Conservation (phyloP, 2,329 filamentous ascomycete genomes). For the Fusarium sp. region DNA sequence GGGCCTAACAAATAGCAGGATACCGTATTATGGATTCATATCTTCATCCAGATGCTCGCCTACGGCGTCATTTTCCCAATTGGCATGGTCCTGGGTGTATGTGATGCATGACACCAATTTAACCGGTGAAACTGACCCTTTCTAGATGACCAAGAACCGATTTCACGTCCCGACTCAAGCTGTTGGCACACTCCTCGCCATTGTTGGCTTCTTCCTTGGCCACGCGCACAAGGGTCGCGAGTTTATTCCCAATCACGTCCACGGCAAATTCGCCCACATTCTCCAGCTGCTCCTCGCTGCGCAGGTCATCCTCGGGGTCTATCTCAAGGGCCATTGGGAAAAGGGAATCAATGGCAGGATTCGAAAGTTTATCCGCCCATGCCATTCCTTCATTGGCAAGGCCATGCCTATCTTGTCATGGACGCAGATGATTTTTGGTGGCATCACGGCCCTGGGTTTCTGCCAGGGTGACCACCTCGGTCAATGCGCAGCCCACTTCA, state of each 20-base stretch:
- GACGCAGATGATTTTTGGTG: conserved; percentile 96
- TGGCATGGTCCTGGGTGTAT: conserved; percentile 94
- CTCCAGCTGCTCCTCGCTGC: conserved; percentile 84
- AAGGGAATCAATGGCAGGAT: conserved; percentile 86
- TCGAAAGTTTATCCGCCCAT: conserved; percentile 78
- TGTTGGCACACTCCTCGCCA: conserved; percentile 80
- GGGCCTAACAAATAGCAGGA: conserved; percentile 70
- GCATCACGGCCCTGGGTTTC: conserved; percentile 92
- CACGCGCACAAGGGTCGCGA: conserved; percentile 92
- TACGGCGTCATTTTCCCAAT: conserved; percentile 95
- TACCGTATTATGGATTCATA: conserved; percentile 92
- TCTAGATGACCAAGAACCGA: conserved; percentile 86
- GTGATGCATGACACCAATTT: conserved; percentile 50
- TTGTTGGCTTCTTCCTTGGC: conserved; percentile 91
- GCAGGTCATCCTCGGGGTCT: conserved; percentile 87
- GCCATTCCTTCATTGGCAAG: conserved; percentile 89
- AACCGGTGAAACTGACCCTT: conserved; percentile 10
- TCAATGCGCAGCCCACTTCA: conserved; percentile 96
- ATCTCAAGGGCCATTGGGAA: conserved; percentile 91
- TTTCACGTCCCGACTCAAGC: conserved; percentile 96
- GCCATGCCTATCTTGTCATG: conserved; percentile 88
- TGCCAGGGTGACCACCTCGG: conserved; percentile 92
- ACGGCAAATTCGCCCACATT: conserved; percentile 84
- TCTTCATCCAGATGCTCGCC: conserved; percentile 86
- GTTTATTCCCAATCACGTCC: conserved; percentile 82